Conservation (phyloP, 1,284 basidiomycete genomes). For the Kalmanozyma brasiliensis region DNA sequence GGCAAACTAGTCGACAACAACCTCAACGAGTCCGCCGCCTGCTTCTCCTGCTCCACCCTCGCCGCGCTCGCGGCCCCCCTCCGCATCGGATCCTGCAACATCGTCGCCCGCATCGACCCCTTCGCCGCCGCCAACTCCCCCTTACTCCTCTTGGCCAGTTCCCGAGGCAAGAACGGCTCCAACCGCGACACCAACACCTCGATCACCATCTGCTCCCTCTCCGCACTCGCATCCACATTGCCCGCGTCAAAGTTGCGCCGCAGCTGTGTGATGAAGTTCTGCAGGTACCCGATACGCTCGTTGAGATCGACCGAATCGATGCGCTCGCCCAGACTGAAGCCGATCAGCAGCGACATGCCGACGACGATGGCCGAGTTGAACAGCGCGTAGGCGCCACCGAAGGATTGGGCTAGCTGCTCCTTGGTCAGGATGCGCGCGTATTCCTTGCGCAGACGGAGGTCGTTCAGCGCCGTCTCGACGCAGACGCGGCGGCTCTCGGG, state of each 20-base stretch:
- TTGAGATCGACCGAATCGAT: constrained; percentile 39
- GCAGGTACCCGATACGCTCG: constrained; percentile 43
- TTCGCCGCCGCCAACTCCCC: constrained; percentile 46
- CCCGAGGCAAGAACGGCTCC: constrained; percentile 38
- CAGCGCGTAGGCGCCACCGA: constrained; percentile 48
- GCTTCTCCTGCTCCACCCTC: constrained; percentile 42
- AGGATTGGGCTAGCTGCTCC: constrained; percentile 43
- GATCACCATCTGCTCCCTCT: constrained; percentile 50
- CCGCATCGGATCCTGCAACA: constrained; percentile 36
- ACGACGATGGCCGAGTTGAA: constrained; percentile 55
- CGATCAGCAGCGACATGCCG: constrained; percentile 45
- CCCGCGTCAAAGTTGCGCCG: constrained; percentile 45
- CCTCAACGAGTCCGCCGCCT: constrained; percentile 41
- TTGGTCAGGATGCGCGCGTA: constrained; percentile 32
- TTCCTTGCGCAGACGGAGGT: constrained; percentile 41
- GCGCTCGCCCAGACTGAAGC: constrained; percentile 38
- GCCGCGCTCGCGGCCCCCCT: constrained; percentile 12
- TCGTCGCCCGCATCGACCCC: constrained; percentile 40
- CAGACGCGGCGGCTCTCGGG: constrained; percentile 40
- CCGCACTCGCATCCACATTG: constrained; percentile 47
- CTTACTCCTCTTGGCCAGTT: constrained; percentile 26
- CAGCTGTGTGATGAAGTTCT: constrained; percentile 45
- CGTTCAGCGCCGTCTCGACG: constrained; percentile 47
- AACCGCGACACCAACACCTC: constrained; percentile 42
- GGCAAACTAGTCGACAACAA: constrained; percentile 35